Evolutionary conservation across 2,329 filamentous ascomycete genomes (phyloP), one percentile per base, ranked within the genome.

Genomic region (Trichoderma sp.): DNA sequence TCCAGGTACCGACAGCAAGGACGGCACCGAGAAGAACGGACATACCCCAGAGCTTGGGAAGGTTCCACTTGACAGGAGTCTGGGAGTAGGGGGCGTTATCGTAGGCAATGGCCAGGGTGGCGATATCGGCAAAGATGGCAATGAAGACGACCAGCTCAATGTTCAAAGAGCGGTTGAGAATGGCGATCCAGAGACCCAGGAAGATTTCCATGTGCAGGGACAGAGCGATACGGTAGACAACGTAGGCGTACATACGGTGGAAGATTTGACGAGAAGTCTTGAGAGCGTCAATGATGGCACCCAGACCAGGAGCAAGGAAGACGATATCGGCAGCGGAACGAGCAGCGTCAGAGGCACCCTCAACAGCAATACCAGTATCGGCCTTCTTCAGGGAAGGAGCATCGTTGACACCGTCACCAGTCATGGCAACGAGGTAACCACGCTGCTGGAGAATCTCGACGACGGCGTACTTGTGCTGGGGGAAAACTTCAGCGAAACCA

Each of bases 171-270:
- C 88, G 85, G 86, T 97, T 96, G 75, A 95, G 85, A 75, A 95
- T 94, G 75, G 91, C 92, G 75, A 97, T 96, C 93, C 93, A 96
- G 70, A 96, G 88, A 79, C 93, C 93, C 62, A 97, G 87, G 87
- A 94, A 97, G 79, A 96, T 92, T 83, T 96, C 93, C 78, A 97
- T 87, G 80, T 97, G 94, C 73, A 97, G 89, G 19, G 93, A 97
- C 77, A 97, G 84, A 60, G 94, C 93, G 77, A 97, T 97, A 87
- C 94, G 92, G 85, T 97, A 97, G 77, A 97, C 92, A 74, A 97
- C 92, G 84, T 97, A 97, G 70, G 93, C 92, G 83, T 97, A 96
- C 93, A 97, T 97, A 77, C 94, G 92, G 84, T 97, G 93, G 86
- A 97, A 97, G 81, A 97, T 97, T 81, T 96, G 93, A 77, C 94